Evolutionary conservation across 208 protist species (phyloP).

Genomic region (Leishmania martiniquensis): DNA sequence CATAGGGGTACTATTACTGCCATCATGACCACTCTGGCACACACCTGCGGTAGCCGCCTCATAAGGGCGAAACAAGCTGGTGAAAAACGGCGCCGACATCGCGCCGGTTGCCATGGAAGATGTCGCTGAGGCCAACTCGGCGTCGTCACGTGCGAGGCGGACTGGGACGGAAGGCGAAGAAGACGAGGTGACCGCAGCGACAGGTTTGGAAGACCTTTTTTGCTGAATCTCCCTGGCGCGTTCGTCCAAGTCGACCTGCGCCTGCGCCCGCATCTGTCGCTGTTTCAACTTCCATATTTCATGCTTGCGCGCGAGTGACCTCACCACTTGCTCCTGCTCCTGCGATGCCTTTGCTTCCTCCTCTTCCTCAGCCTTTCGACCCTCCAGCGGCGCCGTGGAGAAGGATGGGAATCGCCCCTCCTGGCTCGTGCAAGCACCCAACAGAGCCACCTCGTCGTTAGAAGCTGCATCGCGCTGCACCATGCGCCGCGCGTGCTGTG

Average conservation of each 20-base stretch:
- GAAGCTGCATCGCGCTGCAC: conserved; percentile 14
- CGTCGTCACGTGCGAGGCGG: not conserved
- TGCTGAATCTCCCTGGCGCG: conserved; percentile 26
- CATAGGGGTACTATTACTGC: not conserved
- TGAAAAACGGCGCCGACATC: not conserved
- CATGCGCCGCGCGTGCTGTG: conserved; percentile 28
- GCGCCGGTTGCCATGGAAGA: not conserved
- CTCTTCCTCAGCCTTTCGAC: conserved; percentile 7
- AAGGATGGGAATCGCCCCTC: conserved; percentile 3
- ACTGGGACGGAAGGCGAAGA: not conserved
- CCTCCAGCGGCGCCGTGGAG: conserved; percentile 1
- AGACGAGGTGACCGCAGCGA: not conserved
- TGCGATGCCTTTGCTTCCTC: conserved; percentile 8
- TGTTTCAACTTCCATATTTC: conserved; percentile 84
- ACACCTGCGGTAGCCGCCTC: not conserved
- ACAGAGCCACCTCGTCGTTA: conserved; percentile 25
- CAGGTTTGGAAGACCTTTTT: not conserved
- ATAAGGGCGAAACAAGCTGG: not conserved
- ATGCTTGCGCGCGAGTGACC: conserved; percentile 65
- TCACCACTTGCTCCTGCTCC: conserved; percentile 29
- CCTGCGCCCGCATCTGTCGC: conserved; percentile 49
- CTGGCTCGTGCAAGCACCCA: conserved; percentile 26
- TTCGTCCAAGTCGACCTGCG: conserved; percentile 31
- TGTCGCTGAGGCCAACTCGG: not conserved
- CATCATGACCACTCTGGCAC: not conserved